These are phyloP conservation scores for Oryza meyeriana DNA, from an alignment of 176 grass and related monocot species.

Conservation along the genomic window DNA sequence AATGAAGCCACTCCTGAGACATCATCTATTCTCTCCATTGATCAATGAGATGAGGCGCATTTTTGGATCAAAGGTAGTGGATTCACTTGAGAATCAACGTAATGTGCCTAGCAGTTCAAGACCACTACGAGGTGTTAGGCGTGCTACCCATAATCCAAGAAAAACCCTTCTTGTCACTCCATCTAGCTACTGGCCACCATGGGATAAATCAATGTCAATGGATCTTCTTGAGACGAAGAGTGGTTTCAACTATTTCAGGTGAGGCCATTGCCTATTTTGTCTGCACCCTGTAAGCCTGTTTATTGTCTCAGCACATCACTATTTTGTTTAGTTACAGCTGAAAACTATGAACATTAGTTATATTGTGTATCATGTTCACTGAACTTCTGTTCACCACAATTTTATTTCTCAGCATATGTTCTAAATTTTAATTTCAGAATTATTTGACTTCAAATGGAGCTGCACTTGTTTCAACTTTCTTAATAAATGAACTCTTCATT, in stretches of 20 bases:
- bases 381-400: not conserved
- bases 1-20: slow-evolving; percentile 19
- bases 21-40: slow-evolving; percentile 59
- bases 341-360: not conserved
- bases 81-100: slow-evolving; percentile 89
- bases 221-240: slow-evolving; percentile 74
- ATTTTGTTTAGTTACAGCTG: not conserved
- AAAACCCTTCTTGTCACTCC: slow-evolving; percentile 81
- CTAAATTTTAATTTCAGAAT: not conserved
- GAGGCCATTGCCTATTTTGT: slow-evolving; percentile 8
- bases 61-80: slow-evolving; percentile 97
- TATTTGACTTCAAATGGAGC: not conserved
- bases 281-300: not conserved
- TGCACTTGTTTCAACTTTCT: not conserved
- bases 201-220: slow-evolving; percentile 90
- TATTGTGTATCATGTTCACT: slow-evolving; percentile 7
- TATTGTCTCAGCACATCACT: slow-evolving; percentile 2
- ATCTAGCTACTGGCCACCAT: slow-evolving; percentile 68
- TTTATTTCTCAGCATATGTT: not conserved
- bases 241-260: slow-evolving; percentile 92
- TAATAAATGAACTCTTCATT: slow-evolving; percentile 15
- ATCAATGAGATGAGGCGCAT: slow-evolving; percentile 96
- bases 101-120: slow-evolving; percentile 60
- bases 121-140: slow-evolving; percentile 72
- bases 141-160: slow-evolving; percentile 65